These are phyloP conservation scores for Hysterium pulicare DNA, from an alignment of 2,329 filamentous ascomycete species.

Conservation along the genomic window DNA sequence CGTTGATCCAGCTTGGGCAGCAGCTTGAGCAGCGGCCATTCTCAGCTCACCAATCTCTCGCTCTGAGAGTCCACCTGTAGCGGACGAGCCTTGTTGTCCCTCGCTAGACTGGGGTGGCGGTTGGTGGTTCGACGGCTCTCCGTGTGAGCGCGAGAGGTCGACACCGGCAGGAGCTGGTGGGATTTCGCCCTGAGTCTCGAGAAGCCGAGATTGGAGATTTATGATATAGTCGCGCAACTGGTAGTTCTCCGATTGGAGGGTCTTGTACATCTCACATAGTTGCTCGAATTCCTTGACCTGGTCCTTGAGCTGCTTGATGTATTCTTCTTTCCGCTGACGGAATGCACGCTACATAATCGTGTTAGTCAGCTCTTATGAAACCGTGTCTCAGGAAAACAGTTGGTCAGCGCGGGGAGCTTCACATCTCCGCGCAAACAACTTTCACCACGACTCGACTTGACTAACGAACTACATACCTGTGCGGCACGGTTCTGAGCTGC, in stretches of 20 bases:
- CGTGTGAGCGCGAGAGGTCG: slow-evolving; percentile 60
- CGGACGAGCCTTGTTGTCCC: slow-evolving; percentile 14
- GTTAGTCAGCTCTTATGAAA: slow-evolving; percentile 8
- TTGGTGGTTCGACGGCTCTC: slow-evolving; percentile 23
- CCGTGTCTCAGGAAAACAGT: slow-evolving; percentile 1
- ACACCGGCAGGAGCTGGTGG: slow-evolving; percentile 80
- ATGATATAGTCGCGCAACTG: slow-evolving; percentile 89
- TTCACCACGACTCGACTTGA: too few species aligned
- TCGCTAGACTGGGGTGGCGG: slow-evolving; percentile 11
- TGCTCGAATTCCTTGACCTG: slow-evolving; percentile 78
- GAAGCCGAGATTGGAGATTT: slow-evolving; percentile 78
- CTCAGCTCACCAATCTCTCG: slow-evolving; percentile 37
- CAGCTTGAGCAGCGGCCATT: slow-evolving; percentile 31
- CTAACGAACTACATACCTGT: slow-evolving; percentile 63
- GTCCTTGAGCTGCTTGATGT: slow-evolving; percentile 96
- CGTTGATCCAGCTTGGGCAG: slow-evolving; percentile 26
- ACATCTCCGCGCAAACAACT: not conserved
- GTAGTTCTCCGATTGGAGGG: slow-evolving; percentile 85
- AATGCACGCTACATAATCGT: slow-evolving; percentile 72
- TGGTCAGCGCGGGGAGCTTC: not conserved
- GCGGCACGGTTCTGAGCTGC: slow-evolving; percentile 95
- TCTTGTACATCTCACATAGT: slow-evolving; percentile 74
- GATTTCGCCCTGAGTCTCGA: slow-evolving; percentile 79
- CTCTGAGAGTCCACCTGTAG: slow-evolving; percentile 33
- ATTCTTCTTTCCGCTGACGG: slow-evolving; percentile 93